Conservation (phyloP, 2,329 filamentous ascomycete genomes). For the Stemphylium lycopersici region DNA sequence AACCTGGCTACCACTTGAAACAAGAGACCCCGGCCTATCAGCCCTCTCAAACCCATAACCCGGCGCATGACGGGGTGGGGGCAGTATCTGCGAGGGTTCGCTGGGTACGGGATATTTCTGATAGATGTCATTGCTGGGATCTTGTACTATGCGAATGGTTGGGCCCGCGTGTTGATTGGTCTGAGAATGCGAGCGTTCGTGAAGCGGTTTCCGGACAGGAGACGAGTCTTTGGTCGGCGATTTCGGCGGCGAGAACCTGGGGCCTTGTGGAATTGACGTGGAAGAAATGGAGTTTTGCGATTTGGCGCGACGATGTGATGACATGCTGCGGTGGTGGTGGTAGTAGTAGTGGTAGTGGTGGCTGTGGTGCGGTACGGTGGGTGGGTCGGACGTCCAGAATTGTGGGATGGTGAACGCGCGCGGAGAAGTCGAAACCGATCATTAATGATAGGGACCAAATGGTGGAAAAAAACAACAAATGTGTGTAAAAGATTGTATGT, state of each 20-base stretch:
- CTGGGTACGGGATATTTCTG: constrained; percentile 49
- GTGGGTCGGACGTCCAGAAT: constrained; percentile 29
- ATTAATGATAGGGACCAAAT: constrained; percentile 38
- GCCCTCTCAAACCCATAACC: constrained; percentile 48
- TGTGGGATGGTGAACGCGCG: constrained; percentile 30
- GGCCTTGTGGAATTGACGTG: constrained; percentile 37
- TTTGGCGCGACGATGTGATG: constrained; percentile 31
- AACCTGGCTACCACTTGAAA: constrained; percentile 48
- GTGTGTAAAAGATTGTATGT: constrained; percentile 25
- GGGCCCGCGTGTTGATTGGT: constrained; percentile 46
- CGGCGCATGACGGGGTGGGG: constrained; percentile 46
- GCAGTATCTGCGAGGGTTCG: constrained; percentile 48
- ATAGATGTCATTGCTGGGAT: constrained; percentile 45
- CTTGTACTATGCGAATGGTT: constrained; percentile 51
- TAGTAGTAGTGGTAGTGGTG: background rate
- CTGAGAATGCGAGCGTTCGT: constrained; percentile 48
- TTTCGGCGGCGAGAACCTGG: constrained; percentile 40
- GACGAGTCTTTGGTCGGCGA: constrained; percentile 37
- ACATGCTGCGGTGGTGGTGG: constrained; percentile 41
- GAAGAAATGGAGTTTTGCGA: constrained; percentile 31
- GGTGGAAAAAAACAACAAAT: constrained; percentile 15
- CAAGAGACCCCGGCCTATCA: constrained; percentile 45
- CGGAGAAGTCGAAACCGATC: constrained; percentile 32
- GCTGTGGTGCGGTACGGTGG: constrained; percentile 7
- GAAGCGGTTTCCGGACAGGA: constrained; percentile 44